phyloP scores from a whole-genome alignment of 1,284 basidiomycete species.

The Rhodotorula sp. region DNA sequence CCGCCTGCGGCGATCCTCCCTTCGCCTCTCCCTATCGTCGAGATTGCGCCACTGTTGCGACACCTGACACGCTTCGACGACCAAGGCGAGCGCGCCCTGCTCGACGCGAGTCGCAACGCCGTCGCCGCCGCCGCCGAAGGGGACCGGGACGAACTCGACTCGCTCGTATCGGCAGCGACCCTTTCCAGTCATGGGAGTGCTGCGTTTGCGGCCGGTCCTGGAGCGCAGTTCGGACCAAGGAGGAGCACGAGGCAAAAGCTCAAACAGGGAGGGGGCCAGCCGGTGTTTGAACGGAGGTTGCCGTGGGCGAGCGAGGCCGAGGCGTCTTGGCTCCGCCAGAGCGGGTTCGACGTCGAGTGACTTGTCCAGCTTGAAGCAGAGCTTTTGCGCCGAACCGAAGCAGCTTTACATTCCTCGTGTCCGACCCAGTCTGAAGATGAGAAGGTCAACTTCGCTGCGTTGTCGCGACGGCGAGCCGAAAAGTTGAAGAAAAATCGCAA shows the following conservation, averaged over 20 bases:
- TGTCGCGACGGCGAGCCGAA: neutral
- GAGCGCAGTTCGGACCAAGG: neutral
- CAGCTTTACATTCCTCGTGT: neutral
- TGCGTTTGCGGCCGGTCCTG: neutral
- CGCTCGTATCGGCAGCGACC: neutral
- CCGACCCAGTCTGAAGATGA: neutral
- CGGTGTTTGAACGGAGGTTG: slow-evolving; percentile 1
- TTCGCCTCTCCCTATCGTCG: slow-evolving; percentile 47
- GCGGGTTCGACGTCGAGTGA: slow-evolving; percentile 13
- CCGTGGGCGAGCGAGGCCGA: slow-evolving; percentile 13
- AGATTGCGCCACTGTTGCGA: slow-evolving; percentile 63
- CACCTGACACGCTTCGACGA: slow-evolving; percentile 70
- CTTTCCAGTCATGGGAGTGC: neutral
- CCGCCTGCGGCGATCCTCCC: slow-evolving; percentile 19
- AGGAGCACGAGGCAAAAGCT: slow-evolving; percentile 5
- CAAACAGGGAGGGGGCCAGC: slow-evolving; percentile 4
- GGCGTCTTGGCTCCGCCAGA: slow-evolving; percentile 19
- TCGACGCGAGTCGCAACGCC: neutral
- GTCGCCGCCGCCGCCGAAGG: neutral
- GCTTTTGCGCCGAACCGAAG: neutral
- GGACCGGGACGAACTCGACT: neutral
- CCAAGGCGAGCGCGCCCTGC: slow-evolving; percentile 42
- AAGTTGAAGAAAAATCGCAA: no score
- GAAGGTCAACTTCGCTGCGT: neutral
- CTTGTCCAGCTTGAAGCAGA: no score